Evolutionary conservation across 352 stramenopile genomes (phyloP).

Genomic region (Phytophthora pistaciae): DNA sequence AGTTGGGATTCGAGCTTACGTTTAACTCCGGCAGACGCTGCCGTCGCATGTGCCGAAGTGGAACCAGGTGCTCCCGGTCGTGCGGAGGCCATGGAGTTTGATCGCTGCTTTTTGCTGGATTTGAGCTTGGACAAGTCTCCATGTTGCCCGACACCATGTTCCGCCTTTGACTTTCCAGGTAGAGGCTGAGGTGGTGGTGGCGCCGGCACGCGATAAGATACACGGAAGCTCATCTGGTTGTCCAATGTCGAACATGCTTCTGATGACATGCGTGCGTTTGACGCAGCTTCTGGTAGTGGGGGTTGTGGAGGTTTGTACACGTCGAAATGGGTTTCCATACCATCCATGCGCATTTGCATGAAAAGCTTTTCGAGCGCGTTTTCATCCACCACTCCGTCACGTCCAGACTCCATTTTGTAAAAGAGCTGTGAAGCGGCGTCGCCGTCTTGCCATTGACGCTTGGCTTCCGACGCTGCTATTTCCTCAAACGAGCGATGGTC

Average conservation of each 20-base stretch:
- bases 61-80: slow-evolving; percentile 16
- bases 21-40: slow-evolving; percentile 51
- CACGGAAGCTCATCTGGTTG: slow-evolving; percentile 62
- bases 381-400: slow-evolving; percentile 22
- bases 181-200: slow-evolving; percentile 44
- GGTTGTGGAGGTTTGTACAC: slow-evolving; percentile 60
- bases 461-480: slow-evolving; percentile 39
- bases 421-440: slow-evolving; percentile 54
- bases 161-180: slow-evolving; percentile 37
- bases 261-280: slow-evolving; percentile 23
- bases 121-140: slow-evolving; percentile 54
- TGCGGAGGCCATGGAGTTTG: slow-evolving; percentile 21
- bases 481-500: slow-evolving; percentile 58
- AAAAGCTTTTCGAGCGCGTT: slow-evolving; percentile 53
- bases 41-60: slow-evolving; percentile 15
- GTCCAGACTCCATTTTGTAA: slow-evolving; percentile 30
- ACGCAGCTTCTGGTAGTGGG: slow-evolving; percentile 3
- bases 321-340: slow-evolving; percentile 65
- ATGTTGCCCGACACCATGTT: slow-evolving; percentile 32
- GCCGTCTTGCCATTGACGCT: slow-evolving; percentile 53
- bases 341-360: slow-evolving; percentile 58
- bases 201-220: slow-evolving; percentile 77
- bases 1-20: slow-evolving; percentile 73
- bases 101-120: slow-evolving; percentile 67
- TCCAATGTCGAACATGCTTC: slow-evolving; percentile 34